Percentiles rank a stretch among this genome's conserved stretches.
Evolutionary conservation across 495 filamentous ascomycete genomes (phyloP).

Genomic region (Aspergillus heteromorphus): DNA sequence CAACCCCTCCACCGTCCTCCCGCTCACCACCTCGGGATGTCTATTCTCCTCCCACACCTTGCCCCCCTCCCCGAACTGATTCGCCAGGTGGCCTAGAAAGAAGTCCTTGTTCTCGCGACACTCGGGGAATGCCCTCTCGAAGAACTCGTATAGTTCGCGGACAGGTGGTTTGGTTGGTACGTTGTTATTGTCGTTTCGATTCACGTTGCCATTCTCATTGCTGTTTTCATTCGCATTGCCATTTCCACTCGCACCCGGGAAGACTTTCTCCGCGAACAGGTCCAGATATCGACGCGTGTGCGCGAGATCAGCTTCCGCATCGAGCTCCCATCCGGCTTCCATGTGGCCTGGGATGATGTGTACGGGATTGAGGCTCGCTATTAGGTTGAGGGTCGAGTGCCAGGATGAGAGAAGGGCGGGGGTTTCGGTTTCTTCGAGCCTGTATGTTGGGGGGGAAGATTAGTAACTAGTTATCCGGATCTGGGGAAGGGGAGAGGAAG

Average conservation of each 20-base stretch:
- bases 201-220: no score
- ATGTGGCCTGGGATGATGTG: slow-evolving; percentile 26
- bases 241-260: slow-evolving; percentile 18
- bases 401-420: slow-evolving; percentile 21
- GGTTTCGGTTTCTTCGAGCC: slow-evolving; percentile 27
- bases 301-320: slow-evolving; percentile 20
- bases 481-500: no score
- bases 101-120: slow-evolving; percentile 17
- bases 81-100: slow-evolving; percentile 18
- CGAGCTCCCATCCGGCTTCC: slow-evolving; percentile 22
- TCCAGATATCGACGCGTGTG: slow-evolving; percentile 17
- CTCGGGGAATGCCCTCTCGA: slow-evolving; percentile 19
- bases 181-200: no score
- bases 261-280: slow-evolving; percentile 22
- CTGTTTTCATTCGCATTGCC: no score
- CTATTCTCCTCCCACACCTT: slow-evolving; percentile 23
- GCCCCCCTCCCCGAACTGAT: slow-evolving; percentile 21
- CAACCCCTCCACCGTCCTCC: slow-evolving; percentile 9
- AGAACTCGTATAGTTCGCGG: slow-evolving; percentile 25
- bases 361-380: slow-evolving; percentile 10
- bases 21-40: slow-evolving; percentile 12
- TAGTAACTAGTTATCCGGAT: no score
- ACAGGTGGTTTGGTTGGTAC: no score
- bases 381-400: slow-evolving; percentile 21
- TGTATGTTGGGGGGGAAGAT: no score